phyloP scores from a whole-genome alignment of 1,284 basidiomycete genomes.

The Grifola frondosa region DNA sequence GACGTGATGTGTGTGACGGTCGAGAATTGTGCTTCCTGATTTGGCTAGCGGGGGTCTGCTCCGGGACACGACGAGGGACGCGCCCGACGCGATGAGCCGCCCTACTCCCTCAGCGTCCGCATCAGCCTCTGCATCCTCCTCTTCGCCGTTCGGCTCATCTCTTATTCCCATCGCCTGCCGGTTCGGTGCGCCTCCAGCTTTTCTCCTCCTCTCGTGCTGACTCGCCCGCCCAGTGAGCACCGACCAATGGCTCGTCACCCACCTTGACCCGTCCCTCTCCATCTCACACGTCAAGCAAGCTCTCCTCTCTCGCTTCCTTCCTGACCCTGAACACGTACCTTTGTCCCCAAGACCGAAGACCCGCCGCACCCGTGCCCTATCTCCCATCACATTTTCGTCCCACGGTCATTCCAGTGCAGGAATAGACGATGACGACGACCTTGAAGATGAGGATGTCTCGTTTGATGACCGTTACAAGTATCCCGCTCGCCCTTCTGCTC shows the following conservation, averaged over 20 bases:
- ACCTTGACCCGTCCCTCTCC: slow-evolving; percentile 56
- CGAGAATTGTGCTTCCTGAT: too few relatives aligned
- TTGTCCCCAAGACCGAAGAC: slow-evolving; percentile 16
- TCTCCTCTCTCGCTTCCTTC: slow-evolving; percentile 53
- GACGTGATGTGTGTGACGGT: too few relatives aligned
- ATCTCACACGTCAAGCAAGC: slow-evolving; percentile 60
- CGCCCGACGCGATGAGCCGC: too few relatives aligned
- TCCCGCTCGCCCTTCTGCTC: slow-evolving; percentile 14
- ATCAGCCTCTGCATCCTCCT: too few relatives aligned
- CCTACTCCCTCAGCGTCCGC: too few relatives aligned
- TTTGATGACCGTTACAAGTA: slow-evolving; percentile 20
- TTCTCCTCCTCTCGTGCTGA: too few relatives aligned
- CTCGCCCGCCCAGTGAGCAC: slow-evolving; percentile 68
- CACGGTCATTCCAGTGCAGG: slow-evolving; percentile 1
- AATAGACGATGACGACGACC: slow-evolving; percentile 5
- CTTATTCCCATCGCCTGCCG: too few relatives aligned
- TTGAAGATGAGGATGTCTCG: not conserved
- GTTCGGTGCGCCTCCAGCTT: too few relatives aligned
- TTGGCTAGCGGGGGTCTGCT: too few relatives aligned
- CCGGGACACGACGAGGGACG: too few relatives aligned
- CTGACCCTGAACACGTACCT: slow-evolving; percentile 20
- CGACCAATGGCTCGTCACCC: slow-evolving; percentile 72
- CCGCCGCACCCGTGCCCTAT: slow-evolving; percentile 36
- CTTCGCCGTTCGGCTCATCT: too few relatives aligned
- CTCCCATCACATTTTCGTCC: slow-evolving; percentile 55